Base-by-base conservation (phyloP, 2,329 filamentous ascomycete species). In the Beauveria bassiana region DNA sequence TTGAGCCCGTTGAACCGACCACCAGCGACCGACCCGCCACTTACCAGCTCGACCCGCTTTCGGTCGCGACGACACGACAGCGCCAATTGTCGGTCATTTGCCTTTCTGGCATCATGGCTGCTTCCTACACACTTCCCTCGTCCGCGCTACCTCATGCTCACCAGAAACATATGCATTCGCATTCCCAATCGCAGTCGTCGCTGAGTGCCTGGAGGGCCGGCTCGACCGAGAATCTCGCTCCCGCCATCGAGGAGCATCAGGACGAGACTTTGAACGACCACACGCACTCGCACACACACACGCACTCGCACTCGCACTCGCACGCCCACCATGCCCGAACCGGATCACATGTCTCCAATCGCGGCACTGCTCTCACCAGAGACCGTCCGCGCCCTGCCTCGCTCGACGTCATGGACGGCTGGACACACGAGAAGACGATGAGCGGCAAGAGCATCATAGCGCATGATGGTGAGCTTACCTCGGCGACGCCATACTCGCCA, bases 61-160 rank as follows among this genome's bases (percentile, higher is more conserved):
- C 53, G 53, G 60, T 56, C 43, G 46, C 45, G 59, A 63, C 63
- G 64, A 66, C 61, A 46, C n/a, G 59, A n/a, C 49, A 24, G 16
- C 51, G 12, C 3, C 26, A 5, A 38, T n/a, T 50, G 16, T n/a
- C 26, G 3, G 9, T 24, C 47, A 34, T 31, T 34, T 50, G 56
- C 31, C 45, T 52, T 26, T 54, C 24, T 24, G 20, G 43, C 52
- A 72, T 62, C 61, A 82, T 82, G 79, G 76, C 79, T 63, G 79
- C 81, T 43, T 79, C 82, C 24, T 85, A 82, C 68, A 75, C 77
- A 57, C 71, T 85, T 60, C 82, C 82, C n/a, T 77, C 79, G 42
- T 75, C 80, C 42, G 74, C 79, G 45, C 70, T 82, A 51, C 77
- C 79, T 58, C 79, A 79, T 65, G 77, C 75, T 62, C 77, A 81